phyloP scores from a whole-genome alignment of 2,329 filamentous ascomycete genomes.

The Pseudocercospora crystallina region DNA sequence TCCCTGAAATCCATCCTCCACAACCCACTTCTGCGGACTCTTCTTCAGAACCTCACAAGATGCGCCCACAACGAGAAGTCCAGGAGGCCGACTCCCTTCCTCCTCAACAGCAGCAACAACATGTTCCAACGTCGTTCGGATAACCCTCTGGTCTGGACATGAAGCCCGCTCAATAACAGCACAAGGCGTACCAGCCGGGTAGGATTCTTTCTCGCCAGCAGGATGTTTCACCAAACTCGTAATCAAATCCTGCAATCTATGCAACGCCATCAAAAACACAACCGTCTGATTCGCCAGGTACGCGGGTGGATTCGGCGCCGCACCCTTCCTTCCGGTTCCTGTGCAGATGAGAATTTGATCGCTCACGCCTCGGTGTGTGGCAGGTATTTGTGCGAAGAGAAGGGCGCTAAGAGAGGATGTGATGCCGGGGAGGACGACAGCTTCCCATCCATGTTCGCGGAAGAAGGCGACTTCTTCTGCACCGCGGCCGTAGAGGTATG shows the following conservation, averaged over 20 bases:
- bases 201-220: conserved; percentile 13
- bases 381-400: conserved; percentile 81
- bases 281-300: conserved; percentile 77
- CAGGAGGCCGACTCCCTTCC: conserved; percentile 85
- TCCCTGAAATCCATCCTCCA: conserved; percentile 83
- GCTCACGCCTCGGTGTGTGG: conserved; percentile 83
- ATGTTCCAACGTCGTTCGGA: conserved; percentile 77
- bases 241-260: conserved; percentile 75
- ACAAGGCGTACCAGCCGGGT: conserved; percentile 73
- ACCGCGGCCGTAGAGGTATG: conserved; percentile 92
- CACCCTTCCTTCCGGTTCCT: conserved; percentile 88
- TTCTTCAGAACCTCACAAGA: conserved; percentile 76
- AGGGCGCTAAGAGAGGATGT: conserved; percentile 85
- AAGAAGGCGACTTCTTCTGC: conserved; percentile 92
- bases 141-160: conserved; percentile 90
- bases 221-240: conserved; percentile 61
- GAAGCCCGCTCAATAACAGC: conserved; percentile 91
- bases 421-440: conserved; percentile 78
- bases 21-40: conserved; percentile 68
- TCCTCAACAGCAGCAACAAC: conserved; percentile 82
- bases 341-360: conserved; percentile 97
- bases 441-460: conserved; percentile 64
- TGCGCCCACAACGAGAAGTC: conserved; percentile 78
- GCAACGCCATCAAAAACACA: conserved; percentile 92
- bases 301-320: conserved; percentile 74